These are phyloP conservation scores for Posidonia oceanica DNA, from an alignment of 116 monocot genomes.

Conservation along the genomic window DNA sequence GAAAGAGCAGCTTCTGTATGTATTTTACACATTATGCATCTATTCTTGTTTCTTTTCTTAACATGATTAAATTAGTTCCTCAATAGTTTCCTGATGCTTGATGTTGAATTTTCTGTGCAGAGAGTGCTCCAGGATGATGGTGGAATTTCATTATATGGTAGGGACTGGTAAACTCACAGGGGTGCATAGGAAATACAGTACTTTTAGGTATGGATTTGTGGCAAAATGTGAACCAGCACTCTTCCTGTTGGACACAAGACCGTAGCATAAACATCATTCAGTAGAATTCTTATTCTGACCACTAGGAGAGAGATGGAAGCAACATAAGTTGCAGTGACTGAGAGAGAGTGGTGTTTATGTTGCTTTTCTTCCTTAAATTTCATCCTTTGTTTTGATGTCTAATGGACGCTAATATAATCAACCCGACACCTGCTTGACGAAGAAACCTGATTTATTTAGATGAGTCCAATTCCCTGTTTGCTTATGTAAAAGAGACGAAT, in stretches of 20 bases:
- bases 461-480: too few species aligned
- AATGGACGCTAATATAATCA: too few species aligned
- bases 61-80: background rate
- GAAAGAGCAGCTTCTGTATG: constrained; percentile 59
- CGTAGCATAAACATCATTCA: too few species aligned
- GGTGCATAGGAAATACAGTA: constrained; percentile 74
- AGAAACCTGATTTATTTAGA: too few species aligned
- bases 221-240: constrained; percentile 70
- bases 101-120: constrained; percentile 7
- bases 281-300: too few species aligned
- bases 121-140: constrained; percentile 78
- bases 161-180: constrained; percentile 66
- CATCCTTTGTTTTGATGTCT: too few species aligned
- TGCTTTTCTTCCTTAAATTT: too few species aligned
- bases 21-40: background rate
- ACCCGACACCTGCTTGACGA: too few species aligned
- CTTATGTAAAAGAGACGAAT: too few species aligned
- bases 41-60: background rate
- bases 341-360: too few species aligned
- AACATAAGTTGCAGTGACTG: too few species aligned
- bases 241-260: constrained; percentile 43
- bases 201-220: constrained; percentile 53
- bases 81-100: background rate
- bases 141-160: constrained; percentile 59
- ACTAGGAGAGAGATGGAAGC: too few species aligned